Evolutionary conservation across 2,329 filamentous ascomycete genomes (phyloP).

Genomic region (Grosmannia penicillata): DNA sequence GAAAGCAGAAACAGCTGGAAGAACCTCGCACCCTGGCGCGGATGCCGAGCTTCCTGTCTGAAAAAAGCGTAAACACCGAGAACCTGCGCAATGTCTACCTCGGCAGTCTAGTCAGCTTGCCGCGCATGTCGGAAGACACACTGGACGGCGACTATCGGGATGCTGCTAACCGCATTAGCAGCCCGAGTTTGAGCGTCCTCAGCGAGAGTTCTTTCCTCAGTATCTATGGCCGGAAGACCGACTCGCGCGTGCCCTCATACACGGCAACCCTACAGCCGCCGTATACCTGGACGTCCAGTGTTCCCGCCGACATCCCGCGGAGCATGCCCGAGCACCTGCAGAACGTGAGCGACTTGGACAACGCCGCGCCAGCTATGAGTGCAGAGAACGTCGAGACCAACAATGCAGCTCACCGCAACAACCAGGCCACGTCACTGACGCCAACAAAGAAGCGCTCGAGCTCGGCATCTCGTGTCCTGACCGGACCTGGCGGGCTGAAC

Average conservation of each 20-base stretch:
- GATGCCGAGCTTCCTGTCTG: conserved; percentile 52
- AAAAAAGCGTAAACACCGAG: conserved; percentile 42
- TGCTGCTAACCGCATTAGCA: conserved; percentile 30
- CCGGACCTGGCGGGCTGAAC: conserved; percentile 21
- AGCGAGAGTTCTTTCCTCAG: conserved; percentile 55
- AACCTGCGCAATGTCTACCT: conserved; percentile 47
- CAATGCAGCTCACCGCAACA: not conserved
- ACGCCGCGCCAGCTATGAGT: too few species aligned
- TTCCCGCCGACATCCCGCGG: not conserved
- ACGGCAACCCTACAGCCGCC: conserved; percentile 12
- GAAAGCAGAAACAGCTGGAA: conserved; percentile 14
- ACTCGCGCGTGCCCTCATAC: conserved; percentile 12
- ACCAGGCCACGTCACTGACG: not conserved
- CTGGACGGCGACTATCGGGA: conserved; percentile 15
- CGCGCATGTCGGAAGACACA: conserved; percentile 28
- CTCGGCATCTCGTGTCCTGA: conserved; percentile 17
- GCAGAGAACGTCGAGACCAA: too few species aligned
- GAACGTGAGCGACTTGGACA: too few species aligned
- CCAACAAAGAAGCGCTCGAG: conserved; percentile 16
- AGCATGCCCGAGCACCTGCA: not conserved
- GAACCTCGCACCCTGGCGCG: conserved; percentile 29
- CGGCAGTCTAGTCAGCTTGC: conserved; percentile 35
- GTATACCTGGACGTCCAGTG: not conserved
- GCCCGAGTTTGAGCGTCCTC: conserved; percentile 47
- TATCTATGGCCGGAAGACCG: conserved; percentile 38